Base-by-base conservation (phyloP, 1,139 yeast genomes). In the Sugiyamaella xylanicola region DNA sequence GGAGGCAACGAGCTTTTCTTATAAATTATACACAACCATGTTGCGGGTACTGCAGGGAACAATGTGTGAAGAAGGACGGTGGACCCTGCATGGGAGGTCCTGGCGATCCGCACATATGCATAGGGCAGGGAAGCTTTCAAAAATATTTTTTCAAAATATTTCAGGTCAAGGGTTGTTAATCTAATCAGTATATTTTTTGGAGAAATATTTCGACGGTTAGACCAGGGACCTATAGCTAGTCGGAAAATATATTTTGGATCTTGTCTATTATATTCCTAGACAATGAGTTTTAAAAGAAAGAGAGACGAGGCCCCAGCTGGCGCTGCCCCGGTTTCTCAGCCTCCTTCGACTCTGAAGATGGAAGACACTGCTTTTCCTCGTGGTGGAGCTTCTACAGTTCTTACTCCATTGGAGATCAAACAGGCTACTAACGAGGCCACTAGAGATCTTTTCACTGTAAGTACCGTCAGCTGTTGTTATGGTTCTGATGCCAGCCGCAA, bases 341-440 rank as follows among this genome's bases (percentile, higher is more conserved):
- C 53, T 19, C 35, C 61, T 16, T 39, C 52, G 19, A 35, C 61
- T n/a, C 56, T 69, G 43, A 53, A 48, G 41, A 54, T 56, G 27
- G 70, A 69, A 37, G 75, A 72, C 61, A 80, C 84, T 53, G 82
- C 96, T 17, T 93, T 93, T 69, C 99, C 99, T 51, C 86, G 99
- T 82, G 99, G 99, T 65, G 77, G 76, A 4, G 70, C 72, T 20
- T 83, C 87, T 9, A 81, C 92, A 21, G 89, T 85, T 16, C 79
- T 92, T 70, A 83, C 96, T 2, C 92, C 99, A 3, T 75, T 93
- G 63, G 99, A 93, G 73, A 84, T 90, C 64, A 91, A 91, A 70
- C 95, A 91, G 69, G 95, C 92, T 54, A 85, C 96, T 41, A 91
- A 90, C 68, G 96, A 93, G 71, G 99, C 95, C 45, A 85, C 92